Conservation (phyloP, 345 rosid genomes). For the Odontarrhena argentea region DNA sequence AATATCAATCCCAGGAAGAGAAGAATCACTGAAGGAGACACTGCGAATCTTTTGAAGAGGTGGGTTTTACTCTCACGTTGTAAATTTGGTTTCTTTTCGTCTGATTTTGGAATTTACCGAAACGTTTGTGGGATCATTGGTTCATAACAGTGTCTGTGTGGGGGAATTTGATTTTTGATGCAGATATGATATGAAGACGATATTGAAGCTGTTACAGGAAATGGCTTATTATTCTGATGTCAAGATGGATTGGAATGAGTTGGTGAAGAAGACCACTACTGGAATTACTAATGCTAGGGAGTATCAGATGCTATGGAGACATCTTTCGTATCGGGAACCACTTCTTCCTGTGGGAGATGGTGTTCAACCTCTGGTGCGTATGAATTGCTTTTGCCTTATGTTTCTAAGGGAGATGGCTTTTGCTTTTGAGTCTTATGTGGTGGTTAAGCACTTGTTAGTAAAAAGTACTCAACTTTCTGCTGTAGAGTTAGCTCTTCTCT, state of each 20-base stretch:
- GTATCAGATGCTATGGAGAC: constrained; percentile 88
- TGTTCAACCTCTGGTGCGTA: constrained; percentile 63
- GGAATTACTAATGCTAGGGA: constrained; percentile 77
- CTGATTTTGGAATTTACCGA: background rate
- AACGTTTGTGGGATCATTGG: constrained; percentile 2
- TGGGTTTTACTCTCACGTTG: constrained; percentile 9
- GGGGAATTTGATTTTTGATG: background rate
- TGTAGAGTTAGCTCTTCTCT: background rate
- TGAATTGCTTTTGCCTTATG: background rate
- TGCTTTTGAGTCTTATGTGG: no score
- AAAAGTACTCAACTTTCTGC: background rate
- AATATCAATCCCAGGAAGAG: constrained; percentile 47
- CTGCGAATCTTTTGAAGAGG: constrained; percentile 70
- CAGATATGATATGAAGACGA: constrained; percentile 60
- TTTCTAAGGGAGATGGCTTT: no score
- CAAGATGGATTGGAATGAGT: constrained; percentile 61
- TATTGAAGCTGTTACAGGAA: constrained; percentile 61
- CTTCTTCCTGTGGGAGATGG: constrained; percentile 57
- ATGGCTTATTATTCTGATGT: constrained; percentile 46
- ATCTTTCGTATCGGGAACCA: constrained; percentile 66
- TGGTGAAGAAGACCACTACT: constrained; percentile 64
- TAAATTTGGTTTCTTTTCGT: background rate
- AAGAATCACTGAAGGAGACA: constrained; percentile 60
- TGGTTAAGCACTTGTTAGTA: no score
- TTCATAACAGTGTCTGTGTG: background rate